Base-by-base conservation (phyloP, 305 asterid genomes). In the Solanum hybrid region DNA sequence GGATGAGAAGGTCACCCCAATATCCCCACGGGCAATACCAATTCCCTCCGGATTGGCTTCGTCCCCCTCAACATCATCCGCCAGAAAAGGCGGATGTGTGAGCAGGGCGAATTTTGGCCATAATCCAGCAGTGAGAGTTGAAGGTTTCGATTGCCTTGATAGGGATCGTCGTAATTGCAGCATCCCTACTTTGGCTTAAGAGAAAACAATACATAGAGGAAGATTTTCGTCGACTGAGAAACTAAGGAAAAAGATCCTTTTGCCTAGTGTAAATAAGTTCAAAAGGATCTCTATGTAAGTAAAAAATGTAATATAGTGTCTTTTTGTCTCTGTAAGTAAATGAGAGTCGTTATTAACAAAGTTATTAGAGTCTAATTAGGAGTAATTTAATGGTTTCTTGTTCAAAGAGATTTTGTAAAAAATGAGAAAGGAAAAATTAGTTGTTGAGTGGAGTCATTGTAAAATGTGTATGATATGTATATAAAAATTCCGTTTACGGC, bases 101-200 rank as follows among this genome's bases (percentile, higher is more conserved):
- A 95, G 93, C 10, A 87, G 99, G 95, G 93, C 92, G 13, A 97
- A 92, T 93, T 97, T 97, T 93, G 99, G 99, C 73, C 95, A 94
- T 94, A 96, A 93, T 33, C 99, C 99, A 64, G 96, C 96, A n/a
- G 98, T 96, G 89, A 91, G 99, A 91, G 87, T 97, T 84, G 99
- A 97, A 95, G 99, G 99, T 77, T 97, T 97, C 51, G 98, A 97
- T 89, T 97, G 99, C 94, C 97, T 96, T 1, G 98, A 97, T 73
- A 93, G 98, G 96, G 99, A 96, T 89, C 93, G 99, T 91, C 96
- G 96, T 89, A 96, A 95, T 88, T 93, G 99, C 94, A 95, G 98
- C 92, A 96, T 97, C 98, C 98, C 98, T 29, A 92, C 99, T 89
- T 87, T 95, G 94, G 99, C 99, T 28, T 97, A 92, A 87, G 40